These are phyloP conservation scores for Musa itinerans DNA, from an alignment of 176 grass and related monocot genomes.

Conservation along the genomic window DNA sequence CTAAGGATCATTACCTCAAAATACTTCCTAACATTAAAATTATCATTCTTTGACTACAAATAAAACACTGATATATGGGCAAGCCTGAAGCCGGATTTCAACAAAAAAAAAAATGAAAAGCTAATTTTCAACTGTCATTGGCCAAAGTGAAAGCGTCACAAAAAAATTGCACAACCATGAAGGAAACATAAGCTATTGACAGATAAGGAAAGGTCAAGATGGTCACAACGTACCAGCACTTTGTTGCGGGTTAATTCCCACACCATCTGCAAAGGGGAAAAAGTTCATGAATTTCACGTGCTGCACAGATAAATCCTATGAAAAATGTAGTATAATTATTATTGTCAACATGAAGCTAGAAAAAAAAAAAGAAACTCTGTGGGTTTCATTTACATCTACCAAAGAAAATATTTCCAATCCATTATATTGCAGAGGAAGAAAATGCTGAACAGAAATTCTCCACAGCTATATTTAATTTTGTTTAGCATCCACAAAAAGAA, in stretches of 20 bases:
- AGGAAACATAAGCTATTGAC: background rate
- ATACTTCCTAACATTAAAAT: background rate
- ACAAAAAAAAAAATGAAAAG: background rate
- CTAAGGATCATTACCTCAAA: background rate
- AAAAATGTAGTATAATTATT: background rate
- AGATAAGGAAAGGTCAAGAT: background rate
- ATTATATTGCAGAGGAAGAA: background rate
- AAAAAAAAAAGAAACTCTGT: too few relatives aligned
- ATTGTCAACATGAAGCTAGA: background rate
- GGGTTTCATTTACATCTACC: background rate
- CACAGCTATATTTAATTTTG: too few relatives aligned
- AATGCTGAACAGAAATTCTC: background rate
- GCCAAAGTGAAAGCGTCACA: background rate
- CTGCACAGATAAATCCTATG: background rate
- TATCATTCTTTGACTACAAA: background rate
- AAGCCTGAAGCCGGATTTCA: background rate
- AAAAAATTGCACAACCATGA: background rate
- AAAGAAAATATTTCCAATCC: background rate
- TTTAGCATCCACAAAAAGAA: background rate
- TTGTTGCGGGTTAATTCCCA: constrained; percentile 97
- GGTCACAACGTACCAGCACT: constrained; percentile 63
- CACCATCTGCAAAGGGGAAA: constrained; percentile 59
- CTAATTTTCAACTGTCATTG: background rate
- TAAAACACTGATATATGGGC: background rate
- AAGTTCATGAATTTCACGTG: background rate